Evolutionary conservation across 2,329 filamentous ascomycete species (phyloP).

Genomic region (Fonsecaea multimorphosa): DNA sequence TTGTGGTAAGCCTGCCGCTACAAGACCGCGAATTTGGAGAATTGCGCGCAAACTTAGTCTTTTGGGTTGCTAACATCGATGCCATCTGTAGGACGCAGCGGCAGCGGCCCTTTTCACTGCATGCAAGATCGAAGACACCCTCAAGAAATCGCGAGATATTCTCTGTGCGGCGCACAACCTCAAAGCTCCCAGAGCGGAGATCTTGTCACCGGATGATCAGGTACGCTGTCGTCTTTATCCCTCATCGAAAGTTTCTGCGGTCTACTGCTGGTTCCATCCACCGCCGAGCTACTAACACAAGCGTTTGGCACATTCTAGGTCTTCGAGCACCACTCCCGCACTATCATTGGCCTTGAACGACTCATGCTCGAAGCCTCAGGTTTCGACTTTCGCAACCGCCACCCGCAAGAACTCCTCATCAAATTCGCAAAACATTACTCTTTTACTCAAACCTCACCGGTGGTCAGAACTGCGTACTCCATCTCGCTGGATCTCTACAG

Average conservation of each 20-base stretch:
- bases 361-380: constrained; percentile 90
- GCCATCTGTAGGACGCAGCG: constrained; percentile 72
- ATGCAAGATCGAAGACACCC: constrained; percentile 96
- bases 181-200: constrained; percentile 68
- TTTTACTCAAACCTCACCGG: constrained; percentile 58
- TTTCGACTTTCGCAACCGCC: constrained; percentile 90
- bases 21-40: background rate
- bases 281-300: background rate
- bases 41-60: background rate
- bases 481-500: constrained; percentile 90
- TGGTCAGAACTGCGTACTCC: constrained; percentile 74
- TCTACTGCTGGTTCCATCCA: background rate
- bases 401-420: constrained; percentile 82
- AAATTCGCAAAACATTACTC: constrained; percentile 73
- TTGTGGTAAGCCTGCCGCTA: constrained; percentile 51
- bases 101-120: constrained; percentile 87
- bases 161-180: constrained; percentile 88
- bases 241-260: background rate
- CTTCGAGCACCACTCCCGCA: constrained; percentile 79
- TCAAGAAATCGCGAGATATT: constrained; percentile 95
- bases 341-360: constrained; percentile 86
- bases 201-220: constrained; percentile 79
- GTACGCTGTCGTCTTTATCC: constrained; percentile 55
- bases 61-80: background rate
- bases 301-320: constrained; percentile 56